Base-by-base conservation (phyloP, 768 basidiomycete species). In the Macrolepiota dolichaula region DNA sequence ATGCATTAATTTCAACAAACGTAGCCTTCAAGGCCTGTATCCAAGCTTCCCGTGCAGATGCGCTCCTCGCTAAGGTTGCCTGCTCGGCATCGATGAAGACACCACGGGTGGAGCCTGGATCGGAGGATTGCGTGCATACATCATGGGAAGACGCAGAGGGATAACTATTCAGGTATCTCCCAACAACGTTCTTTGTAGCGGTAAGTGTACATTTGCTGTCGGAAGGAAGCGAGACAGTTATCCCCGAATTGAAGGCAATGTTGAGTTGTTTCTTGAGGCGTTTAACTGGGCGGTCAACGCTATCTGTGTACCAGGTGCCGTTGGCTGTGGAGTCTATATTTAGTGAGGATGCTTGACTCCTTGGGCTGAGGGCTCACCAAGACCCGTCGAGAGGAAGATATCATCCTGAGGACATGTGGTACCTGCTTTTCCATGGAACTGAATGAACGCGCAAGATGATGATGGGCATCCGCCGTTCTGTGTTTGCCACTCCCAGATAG, bases 51-150 rank as follows among this genome's bases (percentile, higher is more conserved):
- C 77, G 76, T 9, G 69, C 56, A 11, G 24, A 36, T 38, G 42
- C 46, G n/a, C 53, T 55, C n/a, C 74, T 69, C 24, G 72, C 55
- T 4, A 55, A 51, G 3, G 57, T 51, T 3, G 72, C 70, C 63
- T 82, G 80, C 62, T 82, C 81, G 22, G 75, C 69, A 65, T 81
- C 78, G 12, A 81, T 63, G 63, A 80, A 82, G 47, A 72, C 64
- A 1, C 80, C 81, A 1, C 29, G 2, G 24, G 57, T 58, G 12
- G 25, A 32, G 42, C n/a, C 25, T n/a, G 57, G 49, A 35, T 27
- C 36, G 12, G 57, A 0, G 68, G 71, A 19, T 71, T 73, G 0
- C 38, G 37, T 5, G 77, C 70, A 17, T 65, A 65, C 36, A 53
- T 63, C 1, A 47, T 67, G 62, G 76, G 80, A 4, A 78, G 76